Base-by-base conservation (phyloP, 2,329 filamentous ascomycete genomes). In the Fusarium penzigii region DNA sequence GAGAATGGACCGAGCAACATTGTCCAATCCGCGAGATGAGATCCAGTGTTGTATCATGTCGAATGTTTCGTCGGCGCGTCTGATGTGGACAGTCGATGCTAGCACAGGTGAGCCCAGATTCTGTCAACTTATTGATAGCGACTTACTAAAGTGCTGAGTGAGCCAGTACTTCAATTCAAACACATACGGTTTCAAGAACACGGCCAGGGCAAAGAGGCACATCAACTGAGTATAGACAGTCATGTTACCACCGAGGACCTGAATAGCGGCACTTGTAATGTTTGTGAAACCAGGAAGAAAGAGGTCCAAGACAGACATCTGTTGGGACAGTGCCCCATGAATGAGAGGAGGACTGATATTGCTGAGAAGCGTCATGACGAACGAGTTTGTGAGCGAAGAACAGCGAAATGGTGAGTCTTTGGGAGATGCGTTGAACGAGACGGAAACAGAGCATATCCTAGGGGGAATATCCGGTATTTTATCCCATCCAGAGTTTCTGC, bases 261-360 rank as follows among this genome's bases (percentile, higher is more conserved):
- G 32, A 25, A 39, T 46, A 20, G 32, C 17, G 17, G 46, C 43
- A 53, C 29, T 49, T 16, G 42, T 53, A 20, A 46, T 53, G 39
- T 53, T 46, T 44, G 39, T 49, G 41, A 54, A 51, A n/a, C 52
- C 41, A 32, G 48, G 52, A 29, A 54, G 39, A 17, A 54, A 48
- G 34, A 54, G 39, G n/a, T n/a, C n/a, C n/a, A n/a, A n/a, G n/a
- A n/a, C n/a, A n/a, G n/a, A n/a, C 20, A 51, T 51, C 20, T 51
- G 39, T 44, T 48, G 41, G 44, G 17, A 51, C 20, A 51, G 47
- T 40, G 41, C n/a, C 48, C 32, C 52, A 38, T 42, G 41, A 29
- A 51, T 48, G 36, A 54, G 36, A 39, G 52, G 44, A 44, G 40
- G 40, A 41, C 52, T 54, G 25, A 47, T n/a, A 44, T 48, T 54